These are phyloP conservation scores for Backusella circina DNA, from an alignment of 192 early-diverging fungal genomes.

Conservation along the genomic window DNA sequence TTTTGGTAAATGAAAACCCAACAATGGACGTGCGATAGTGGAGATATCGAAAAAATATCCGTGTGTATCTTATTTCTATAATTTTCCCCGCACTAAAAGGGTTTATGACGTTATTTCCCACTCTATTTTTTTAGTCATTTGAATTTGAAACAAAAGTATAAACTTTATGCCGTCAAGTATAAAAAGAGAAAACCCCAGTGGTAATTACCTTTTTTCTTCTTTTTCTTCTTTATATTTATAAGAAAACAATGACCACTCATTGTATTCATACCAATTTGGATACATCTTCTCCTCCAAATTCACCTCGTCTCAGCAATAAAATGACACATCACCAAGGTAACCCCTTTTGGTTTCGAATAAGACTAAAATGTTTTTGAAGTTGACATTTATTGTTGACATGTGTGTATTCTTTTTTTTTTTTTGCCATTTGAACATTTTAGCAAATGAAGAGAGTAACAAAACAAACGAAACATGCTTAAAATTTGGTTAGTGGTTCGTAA, in stretches of 20 bases:
- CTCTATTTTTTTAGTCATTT: background rate
- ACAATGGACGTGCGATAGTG: background rate
- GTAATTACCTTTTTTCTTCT: background rate
- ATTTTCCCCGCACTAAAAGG: background rate
- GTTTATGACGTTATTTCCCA: background rate
- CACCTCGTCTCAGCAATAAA: background rate
- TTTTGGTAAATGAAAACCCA: background rate
- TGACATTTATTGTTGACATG: background rate
- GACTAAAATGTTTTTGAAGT: background rate
- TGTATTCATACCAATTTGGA: background rate
- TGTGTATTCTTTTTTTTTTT: background rate
- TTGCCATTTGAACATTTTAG: background rate
- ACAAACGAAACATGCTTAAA: background rate
- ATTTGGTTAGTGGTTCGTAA: background rate
- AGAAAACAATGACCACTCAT: background rate
- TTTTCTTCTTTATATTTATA: background rate
- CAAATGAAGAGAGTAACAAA: background rate
- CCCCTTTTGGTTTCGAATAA: background rate
- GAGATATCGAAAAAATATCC: background rate
- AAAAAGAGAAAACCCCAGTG: background rate
- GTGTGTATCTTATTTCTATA: background rate
- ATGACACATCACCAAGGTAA: background rate
- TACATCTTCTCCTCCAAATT: background rate
- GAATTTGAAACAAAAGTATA: background rate
- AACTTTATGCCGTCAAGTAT: background rate